Base-by-base conservation (phyloP, 2,329 filamentous ascomycete genomes). In the Scedosporium apiospermum region DNA sequence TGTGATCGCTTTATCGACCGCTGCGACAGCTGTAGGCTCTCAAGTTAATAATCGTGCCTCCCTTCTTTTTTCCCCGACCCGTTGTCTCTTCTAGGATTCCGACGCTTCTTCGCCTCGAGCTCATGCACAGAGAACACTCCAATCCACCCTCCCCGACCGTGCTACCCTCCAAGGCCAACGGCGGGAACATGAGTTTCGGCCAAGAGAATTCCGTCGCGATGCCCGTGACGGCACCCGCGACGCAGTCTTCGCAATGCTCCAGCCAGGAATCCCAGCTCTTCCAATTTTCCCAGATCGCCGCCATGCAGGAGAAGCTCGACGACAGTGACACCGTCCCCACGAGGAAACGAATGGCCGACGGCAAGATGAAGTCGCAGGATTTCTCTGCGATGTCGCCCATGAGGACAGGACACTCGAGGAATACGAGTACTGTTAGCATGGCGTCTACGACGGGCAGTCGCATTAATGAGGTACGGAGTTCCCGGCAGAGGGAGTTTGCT, bases 271-370 rank as follows among this genome's bases (percentile, higher is more conserved):
- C 76, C 18, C 81, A 84, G 67, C 69, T 84, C 44, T 74, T 82
- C 30, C 79, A 79, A 65, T 71, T 82, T n/a, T 82, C 80, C 5
- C 76, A 81, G 65, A 72, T 81, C 51, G 80, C 80, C 38, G 79
- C 80, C 58, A 73, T 73, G 38, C 76, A 79, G 69, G 74, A 78
- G 66, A 77, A 77, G 68, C 75, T 80, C 69, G 69, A 68, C n/a
- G 73, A 76, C 58, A 66, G 68, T 71, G 63, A 76, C 71, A 34
- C 60, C 59, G 38, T 53, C 16, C 68, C 71, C 30, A 78, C 78
- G 44, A 82, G 84, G 64, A 93, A 93, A 75, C 81, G 89, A 68
- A 91, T 84, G 65, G 88, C 88, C 46, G 86, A 88, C 69, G 90
- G 88, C 18, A 76, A 82, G 42, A 77, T 90, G 55, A 92, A 90